A percentile compares a stretch with the other conserved stretches of the same genome.
Evolutionary conservation across 2,329 filamentous ascomycete genomes (phyloP).

Genomic region (Ceratocystis alfenasii): DNA sequence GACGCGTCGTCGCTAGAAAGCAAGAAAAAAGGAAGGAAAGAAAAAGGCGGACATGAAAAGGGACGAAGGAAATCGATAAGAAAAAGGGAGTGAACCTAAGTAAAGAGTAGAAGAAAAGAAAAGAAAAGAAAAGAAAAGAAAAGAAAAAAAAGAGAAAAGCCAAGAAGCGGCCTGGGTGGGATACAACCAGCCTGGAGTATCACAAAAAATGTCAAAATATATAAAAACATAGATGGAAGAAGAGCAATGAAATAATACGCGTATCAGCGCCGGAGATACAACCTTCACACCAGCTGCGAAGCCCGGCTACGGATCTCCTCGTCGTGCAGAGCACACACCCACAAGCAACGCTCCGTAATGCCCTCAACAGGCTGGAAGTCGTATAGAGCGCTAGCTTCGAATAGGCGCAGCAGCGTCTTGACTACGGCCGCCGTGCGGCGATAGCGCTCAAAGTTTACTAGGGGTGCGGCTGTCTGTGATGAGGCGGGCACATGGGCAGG

Average conservation of each 20-base stretch:
- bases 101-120: background rate
- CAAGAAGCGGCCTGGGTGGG: background rate
- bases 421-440: constrained; percentile 64
- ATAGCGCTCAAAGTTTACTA: constrained; percentile 76
- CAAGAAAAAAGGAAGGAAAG: background rate
- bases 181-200: background rate
- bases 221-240: background rate
- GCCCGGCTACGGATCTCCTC: constrained; percentile 55
- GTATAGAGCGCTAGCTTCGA: constrained; percentile 68
- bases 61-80: background rate
- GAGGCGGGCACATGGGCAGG: constrained; percentile 57
- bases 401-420: constrained; percentile 64
- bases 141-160: background rate
- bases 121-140: background rate
- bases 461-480: constrained; percentile 51
- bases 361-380: constrained; percentile 62
- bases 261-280: background rate
- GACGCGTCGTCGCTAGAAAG: background rate
- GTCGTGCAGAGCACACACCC: constrained; percentile 66
- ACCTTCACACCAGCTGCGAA: constrained; percentile 36
- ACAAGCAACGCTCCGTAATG: constrained; percentile 69
- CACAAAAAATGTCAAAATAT: constrained; percentile 13
- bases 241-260: background rate
- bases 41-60: background rate
- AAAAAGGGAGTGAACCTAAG: background rate